phyloP scores from a whole-genome alignment of 1,284 basidiomycete genomes.

The Rhodotorula sp. region DNA sequence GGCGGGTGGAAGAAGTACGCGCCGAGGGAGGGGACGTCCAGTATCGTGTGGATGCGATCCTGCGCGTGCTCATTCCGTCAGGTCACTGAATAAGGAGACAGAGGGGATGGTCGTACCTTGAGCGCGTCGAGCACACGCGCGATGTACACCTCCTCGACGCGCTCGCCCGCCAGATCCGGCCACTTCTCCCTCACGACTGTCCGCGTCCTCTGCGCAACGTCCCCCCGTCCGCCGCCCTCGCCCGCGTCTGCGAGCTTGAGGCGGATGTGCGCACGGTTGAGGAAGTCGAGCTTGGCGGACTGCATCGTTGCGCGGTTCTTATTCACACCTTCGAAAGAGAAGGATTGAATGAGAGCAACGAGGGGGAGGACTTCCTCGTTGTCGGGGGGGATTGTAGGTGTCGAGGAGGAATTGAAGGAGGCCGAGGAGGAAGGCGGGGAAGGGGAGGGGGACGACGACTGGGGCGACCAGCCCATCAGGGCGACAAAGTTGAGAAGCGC shows the following conservation, averaged over 20 bases:
- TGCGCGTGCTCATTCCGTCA: constrained; percentile 46
- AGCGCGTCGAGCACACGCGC: constrained; percentile 22
- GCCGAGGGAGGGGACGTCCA: constrained; percentile 66
- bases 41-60: constrained; percentile 69
- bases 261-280: constrained; percentile 76
- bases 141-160: constrained; percentile 13
- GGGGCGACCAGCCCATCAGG: constrained; percentile 83
- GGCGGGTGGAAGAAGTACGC: constrained; percentile 77
- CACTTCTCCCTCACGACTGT: constrained; percentile 19
- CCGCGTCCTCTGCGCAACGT: constrained; percentile 29
- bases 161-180: neutral
- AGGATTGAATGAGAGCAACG: constrained; percentile 54
- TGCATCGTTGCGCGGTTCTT: constrained; percentile 74
- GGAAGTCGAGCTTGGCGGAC: constrained; percentile 66
- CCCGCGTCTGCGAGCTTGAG: constrained; percentile 44
- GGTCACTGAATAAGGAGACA: too few species aligned
- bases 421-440: neutral
- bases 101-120: constrained; percentile 15
- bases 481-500: constrained; percentile 92
- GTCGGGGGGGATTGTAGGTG: neutral
- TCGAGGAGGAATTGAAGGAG: neutral
- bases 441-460: constrained; percentile 19
- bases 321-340: constrained; percentile 69
- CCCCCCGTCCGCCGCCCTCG: constrained; percentile 8
- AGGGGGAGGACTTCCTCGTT: constrained; percentile 20